phyloP scores from a whole-genome alignment of 2,329 filamentous ascomycete species.

The Ciborinia camelliae region DNA sequence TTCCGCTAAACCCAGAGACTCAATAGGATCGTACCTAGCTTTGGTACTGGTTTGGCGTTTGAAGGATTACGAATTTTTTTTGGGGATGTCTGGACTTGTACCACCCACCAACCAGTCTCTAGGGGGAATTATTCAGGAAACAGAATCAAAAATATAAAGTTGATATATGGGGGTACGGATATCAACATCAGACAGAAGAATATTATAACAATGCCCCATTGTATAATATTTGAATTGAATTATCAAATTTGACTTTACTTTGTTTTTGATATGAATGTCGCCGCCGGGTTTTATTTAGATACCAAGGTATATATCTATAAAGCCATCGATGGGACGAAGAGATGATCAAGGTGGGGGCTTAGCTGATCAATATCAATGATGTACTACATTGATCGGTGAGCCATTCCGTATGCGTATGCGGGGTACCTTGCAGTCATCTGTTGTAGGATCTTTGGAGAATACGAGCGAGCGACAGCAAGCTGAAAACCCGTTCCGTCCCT shows the following conservation, averaged over 20 bases:
- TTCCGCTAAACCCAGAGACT: not conserved
- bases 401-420: slow-evolving; percentile 4
- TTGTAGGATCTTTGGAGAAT: not conserved
- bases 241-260: not conserved
- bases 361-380: not conserved
- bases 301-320: not conserved
- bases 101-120: not conserved
- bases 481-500: not conserved
- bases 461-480: not conserved
- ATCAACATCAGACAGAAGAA: not conserved
- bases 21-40: not conserved
- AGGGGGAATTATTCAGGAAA: no score
- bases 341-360: no score
- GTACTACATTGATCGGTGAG: not conserved
- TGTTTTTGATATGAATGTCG: not conserved
- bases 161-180: no score
- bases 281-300: not conserved
- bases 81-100: not conserved
- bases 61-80: not conserved
- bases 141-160: no score
- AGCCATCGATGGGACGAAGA: not conserved
- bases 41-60: not conserved
- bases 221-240: not conserved
- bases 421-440: not conserved
- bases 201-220: not conserved